Conservation (phyloP, 2,329 filamentous ascomycete genomes). For the Trichoderma sp. region DNA sequence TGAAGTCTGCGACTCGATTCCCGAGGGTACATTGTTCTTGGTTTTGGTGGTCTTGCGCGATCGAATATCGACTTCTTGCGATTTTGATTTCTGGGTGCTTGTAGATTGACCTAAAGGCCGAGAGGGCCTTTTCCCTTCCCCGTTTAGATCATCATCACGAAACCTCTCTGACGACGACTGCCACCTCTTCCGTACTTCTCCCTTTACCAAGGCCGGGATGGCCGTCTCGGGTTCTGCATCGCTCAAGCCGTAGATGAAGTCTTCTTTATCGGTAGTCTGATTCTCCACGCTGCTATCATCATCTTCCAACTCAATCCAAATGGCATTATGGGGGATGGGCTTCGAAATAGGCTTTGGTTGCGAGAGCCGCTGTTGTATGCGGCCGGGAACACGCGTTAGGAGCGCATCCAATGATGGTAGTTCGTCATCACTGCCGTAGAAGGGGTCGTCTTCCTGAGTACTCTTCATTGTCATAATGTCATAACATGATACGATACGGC, state of each 20-base stretch:
- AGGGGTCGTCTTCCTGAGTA: background rate
- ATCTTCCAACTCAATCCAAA: background rate
- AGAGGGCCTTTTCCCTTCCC: background rate
- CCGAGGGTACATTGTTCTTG: background rate
- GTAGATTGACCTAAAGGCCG: too few species aligned
- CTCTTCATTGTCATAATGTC: background rate
- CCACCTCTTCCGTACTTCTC: background rate
- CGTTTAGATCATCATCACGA: background rate
- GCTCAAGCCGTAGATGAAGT: background rate
- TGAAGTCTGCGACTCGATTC: background rate
- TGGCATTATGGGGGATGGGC: background rate
- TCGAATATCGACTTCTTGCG: background rate
- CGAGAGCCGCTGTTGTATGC: background rate
- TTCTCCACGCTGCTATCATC: background rate
- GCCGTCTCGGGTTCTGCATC: background rate
- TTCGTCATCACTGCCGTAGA: background rate
- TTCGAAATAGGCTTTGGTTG: background rate
- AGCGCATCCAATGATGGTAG: background rate
- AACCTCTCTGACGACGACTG: background rate
- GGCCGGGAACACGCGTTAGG: background rate
- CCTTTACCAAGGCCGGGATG: background rate
- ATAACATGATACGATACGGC: background rate
- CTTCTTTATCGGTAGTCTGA: background rate
- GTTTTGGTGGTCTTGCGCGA: background rate
- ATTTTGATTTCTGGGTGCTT: background rate